A percentile compares a stretch with the other conserved stretches of the same genome.
Conservation (phyloP, 179 eudicot genomes). For the Actinidia polygama region DNA sequence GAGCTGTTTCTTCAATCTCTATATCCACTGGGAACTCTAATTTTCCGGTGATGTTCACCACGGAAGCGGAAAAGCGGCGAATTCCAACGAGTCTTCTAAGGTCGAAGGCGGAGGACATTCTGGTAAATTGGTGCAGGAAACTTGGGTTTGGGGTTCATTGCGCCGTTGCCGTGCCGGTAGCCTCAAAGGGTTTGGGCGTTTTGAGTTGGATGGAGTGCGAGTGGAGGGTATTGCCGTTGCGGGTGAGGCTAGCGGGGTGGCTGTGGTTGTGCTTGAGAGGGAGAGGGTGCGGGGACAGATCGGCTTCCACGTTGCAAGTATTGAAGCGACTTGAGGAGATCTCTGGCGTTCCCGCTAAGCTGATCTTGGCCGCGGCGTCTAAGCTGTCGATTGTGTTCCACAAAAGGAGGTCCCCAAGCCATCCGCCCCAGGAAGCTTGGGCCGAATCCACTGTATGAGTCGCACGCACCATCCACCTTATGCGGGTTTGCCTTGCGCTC, state of each 20-base stretch:
- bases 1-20: not conserved
- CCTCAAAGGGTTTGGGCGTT: constrained; percentile 24
- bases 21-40: constrained; percentile 1
- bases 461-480: not conserved
- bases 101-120: constrained; percentile 50
- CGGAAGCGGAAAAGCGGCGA: too few relatives aligned
- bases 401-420: constrained; percentile 22
- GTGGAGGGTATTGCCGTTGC: constrained; percentile 45
- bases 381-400: constrained; percentile 38
- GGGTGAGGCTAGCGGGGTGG: constrained; percentile 52
- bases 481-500: too few relatives aligned
- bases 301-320: constrained; percentile 36
- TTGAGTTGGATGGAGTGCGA: constrained; percentile 23
- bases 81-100: constrained; percentile 19
- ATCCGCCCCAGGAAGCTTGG: constrained; percentile 61
- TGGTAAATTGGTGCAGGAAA: constrained; percentile 58
- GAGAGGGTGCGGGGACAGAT: constrained; percentile 27
- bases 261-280: constrained; percentile 59
- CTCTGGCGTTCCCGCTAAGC: constrained; percentile 70
- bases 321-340: constrained; percentile 56
- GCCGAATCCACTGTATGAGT: constrained; percentile 45
- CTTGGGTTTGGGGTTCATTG: constrained; percentile 29
- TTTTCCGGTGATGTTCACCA: not conserved
- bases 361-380: constrained; percentile 47
- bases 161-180: constrained; percentile 28